Evolutionary conservation across 331 rosid genomes (phyloP), one percentile per base, ranked within the genome.

Genomic region (Prunus yedoensis): DNA sequence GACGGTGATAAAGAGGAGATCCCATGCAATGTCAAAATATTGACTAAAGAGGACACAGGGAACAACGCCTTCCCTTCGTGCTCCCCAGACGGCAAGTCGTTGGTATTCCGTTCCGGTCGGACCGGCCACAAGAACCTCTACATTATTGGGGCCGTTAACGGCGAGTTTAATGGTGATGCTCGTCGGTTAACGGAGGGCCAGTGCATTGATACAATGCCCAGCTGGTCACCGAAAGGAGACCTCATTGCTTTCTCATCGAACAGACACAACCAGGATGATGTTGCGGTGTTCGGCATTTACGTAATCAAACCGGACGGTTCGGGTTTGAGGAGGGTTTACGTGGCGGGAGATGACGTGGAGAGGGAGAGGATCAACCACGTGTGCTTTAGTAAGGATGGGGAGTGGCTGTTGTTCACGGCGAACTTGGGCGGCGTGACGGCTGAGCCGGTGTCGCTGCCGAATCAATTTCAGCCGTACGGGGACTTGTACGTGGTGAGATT

Each of bases 381-480:
- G 71, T 94, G 88, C 66, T 89, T 91, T 14, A 91, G 93, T 28
- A 35, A 74, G 25, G 87, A 91, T 15, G 98, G 96, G 5, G 83
- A 91, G 77, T 94, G 97, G 97, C 67, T 94, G 41, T 12, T 91
- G 62, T 91, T 94, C 68, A 66, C 98, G 74, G 85, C 85, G 5
- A 93, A 93, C 68, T 65, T 93, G 73, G 88, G 88, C 5, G 94
- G 96, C 21, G 92, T 93, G 47, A 75, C 83, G 41, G 93, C 89
- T 3, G 98, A 94, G 78, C 86, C 97, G 46, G 93, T 94, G 76
- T 80, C 90, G 41, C 50, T 14, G 86, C 97, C 98, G 1, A 94
- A 94, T 47, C 97, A 90, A 70, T 94, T 90, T 85, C 98, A 94
- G 84, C 98, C 97, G 27, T 94, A 90, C 12, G 97, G 98, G 14